Base-by-base conservation (phyloP, 1,284 basidiomycete species). In the Pseudozyma sp. region DNA sequence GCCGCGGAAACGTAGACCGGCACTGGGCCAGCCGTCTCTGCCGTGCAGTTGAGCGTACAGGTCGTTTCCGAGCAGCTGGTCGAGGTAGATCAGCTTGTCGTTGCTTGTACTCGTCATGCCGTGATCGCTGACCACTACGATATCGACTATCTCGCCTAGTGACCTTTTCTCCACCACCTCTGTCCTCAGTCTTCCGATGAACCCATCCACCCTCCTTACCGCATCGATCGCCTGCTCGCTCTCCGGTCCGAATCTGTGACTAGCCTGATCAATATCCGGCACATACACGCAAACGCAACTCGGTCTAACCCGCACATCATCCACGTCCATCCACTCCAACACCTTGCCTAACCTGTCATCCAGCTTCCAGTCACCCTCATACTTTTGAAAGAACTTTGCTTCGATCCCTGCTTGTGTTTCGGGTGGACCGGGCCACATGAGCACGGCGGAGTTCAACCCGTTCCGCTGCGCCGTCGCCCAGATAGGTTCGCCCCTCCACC, bases 51-150 rank as follows among this genome's bases (percentile, higher is more conserved):
- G 86, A 19, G 83, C 83, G 65, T 89, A 87, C 2, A 90, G 90
- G 1, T 91, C 89, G 31, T 85, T 74, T 0, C 91, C 92, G n/a
- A 95, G 86, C 60, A 94, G 88, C 64, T 92, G 90, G 82, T 97
- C 94, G 53, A 97, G 87, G 84, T 91, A 94, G 39, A 96, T 86
- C 54, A 90, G 87, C 50, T 91, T 88, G 0, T 90, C 89, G 72
- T 92, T 88, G 68, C 89, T 90, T 8, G 93, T 95, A 75, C 91
- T 90, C 0, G 90, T 91, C 94, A 97, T 96, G 4, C 94, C 94
- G 81, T 97, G 94, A 84, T 97, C 94, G 63, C 91, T 92, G 53
- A 97, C 92, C 77, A 95, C 93, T 30, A 96, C 88, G 31, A 97
- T 87, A 82, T 97, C 92, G 33, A 95, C 91, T 31, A 96, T 91